Evolutionary conservation across 73 alveolate genomes (phyloP).

Genomic region (Paraurostyla sp.): DNA sequence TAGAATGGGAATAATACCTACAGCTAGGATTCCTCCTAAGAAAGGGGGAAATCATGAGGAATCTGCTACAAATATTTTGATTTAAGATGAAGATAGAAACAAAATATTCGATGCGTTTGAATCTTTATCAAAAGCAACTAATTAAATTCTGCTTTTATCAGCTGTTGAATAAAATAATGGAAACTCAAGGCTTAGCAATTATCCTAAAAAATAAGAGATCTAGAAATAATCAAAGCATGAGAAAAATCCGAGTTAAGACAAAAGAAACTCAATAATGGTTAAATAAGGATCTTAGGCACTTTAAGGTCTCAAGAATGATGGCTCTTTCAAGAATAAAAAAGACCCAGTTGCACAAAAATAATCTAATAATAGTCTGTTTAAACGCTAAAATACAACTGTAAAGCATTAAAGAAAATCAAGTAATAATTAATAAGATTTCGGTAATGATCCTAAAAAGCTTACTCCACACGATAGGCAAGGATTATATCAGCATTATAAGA

Average conservation of each 20-base stretch:
- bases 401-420: background rate
- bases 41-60: background rate
- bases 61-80: background rate
- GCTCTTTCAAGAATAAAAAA: background rate
- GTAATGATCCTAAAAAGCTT: background rate
- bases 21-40: background rate
- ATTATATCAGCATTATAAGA: no score
- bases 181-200: background rate
- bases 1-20: slow-evolving; percentile 36
- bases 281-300: background rate
- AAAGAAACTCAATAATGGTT: background rate
- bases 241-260: background rate
- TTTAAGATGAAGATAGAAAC: slow-evolving; percentile 27
- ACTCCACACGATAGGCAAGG: background rate
- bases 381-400: background rate
- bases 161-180: background rate
- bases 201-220: background rate
- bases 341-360: background rate
- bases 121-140: background rate
- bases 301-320: background rate
- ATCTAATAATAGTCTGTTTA: background rate
- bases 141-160: slow-evolving; percentile 1
- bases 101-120: slow-evolving; percentile 27
- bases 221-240: background rate
- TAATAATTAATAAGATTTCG: background rate